Evolutionary conservation across 441 rosid genomes (phyloP), one percentile per base, ranked within the genome.

Genomic region (Caryocar brasiliense): DNA sequence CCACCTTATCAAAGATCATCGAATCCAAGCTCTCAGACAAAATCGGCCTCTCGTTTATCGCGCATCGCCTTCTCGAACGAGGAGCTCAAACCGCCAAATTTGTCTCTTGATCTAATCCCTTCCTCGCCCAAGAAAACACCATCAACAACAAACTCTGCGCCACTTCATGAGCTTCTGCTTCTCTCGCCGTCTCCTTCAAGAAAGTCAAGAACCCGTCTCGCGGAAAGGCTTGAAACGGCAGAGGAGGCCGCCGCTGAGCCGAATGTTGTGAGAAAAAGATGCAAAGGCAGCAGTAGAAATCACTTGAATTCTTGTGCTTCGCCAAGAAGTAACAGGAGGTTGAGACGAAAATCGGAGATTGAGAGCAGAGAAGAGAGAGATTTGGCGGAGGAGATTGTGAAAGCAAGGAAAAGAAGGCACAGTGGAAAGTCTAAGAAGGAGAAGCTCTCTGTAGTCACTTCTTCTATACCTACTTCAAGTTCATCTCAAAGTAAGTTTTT

Each of bases 291-390:
- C 37, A 81, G 77, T 35, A 80, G 71, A 22, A 50, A 75, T 46
- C 91, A 78, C 44, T 62, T 57, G 63, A 78, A 74, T 47, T 49
- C 59, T 22, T 27, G 75, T 50, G 67, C 76, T 17, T 85, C 98
- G 1, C 98, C 96, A 3, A 75, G 89, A 65, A 67, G 56, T 34
- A 50, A 41, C 32, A 67, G 91, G 58, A 73, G 85, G 78, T 54
- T 67, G 11, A 74, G 85, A 57, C 74, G 83, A 34, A 70, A 85
- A 45, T 42, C 80, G 6, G 93, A 78, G 60, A 42, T 56, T 20
- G 96, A 86, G 61, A 42, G 20, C n/a, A 76, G 77, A 58, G 92
- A 86, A 52, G 95, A 80, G 38, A 79, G 74, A 61, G 95, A 83
- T 42, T 41, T 62, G 13, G 62, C 39, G 13, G 95, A 86, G 26